Evolutionary conservation across 345 rosid genomes (phyloP).

Genomic region (Murraya koenigii): DNA sequence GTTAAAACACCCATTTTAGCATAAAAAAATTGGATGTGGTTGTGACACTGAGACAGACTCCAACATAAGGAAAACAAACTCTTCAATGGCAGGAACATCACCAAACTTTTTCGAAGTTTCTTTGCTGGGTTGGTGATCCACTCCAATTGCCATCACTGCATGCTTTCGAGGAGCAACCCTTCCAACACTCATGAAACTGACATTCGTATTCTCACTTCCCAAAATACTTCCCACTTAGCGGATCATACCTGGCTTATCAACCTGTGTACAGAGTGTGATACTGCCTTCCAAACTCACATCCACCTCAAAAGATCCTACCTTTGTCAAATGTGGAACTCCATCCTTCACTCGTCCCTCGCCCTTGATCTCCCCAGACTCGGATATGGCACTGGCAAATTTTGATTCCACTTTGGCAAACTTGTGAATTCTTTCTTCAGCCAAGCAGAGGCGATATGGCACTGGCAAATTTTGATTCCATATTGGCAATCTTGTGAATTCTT

Average conservation of each 20-base stretch:
- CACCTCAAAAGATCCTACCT: constrained; percentile 74
- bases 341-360: constrained; percentile 79
- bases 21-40: neutral
- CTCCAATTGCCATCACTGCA: constrained; percentile 83
- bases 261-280: constrained; percentile 71
- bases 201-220: constrained; percentile 76
- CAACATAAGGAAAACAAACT: constrained; percentile 73
- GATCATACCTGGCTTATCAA: constrained; percentile 86
- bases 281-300: constrained; percentile 85
- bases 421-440: no score
- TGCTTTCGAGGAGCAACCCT: constrained; percentile 81
- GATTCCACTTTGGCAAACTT: constrained; percentile 78
- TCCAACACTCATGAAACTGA: constrained; percentile 86
- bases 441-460: no score
- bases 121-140: constrained; percentile 63
- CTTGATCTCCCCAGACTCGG: constrained; percentile 67
- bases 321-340: constrained; percentile 70
- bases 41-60: constrained; percentile 12
- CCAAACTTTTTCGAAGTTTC: constrained; percentile 60
- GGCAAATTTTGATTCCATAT: no score
- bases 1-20: constrained; percentile 8
- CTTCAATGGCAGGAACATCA: constrained; percentile 59
- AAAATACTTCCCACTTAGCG: constrained; percentile 68
- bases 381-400: constrained; percentile 70
- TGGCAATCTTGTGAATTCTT: no score